Evolutionary conservation across 768 basidiomycete species (phyloP), one percentile per base, ranked within the genome.

Genomic region (Podaxis sp.): DNA sequence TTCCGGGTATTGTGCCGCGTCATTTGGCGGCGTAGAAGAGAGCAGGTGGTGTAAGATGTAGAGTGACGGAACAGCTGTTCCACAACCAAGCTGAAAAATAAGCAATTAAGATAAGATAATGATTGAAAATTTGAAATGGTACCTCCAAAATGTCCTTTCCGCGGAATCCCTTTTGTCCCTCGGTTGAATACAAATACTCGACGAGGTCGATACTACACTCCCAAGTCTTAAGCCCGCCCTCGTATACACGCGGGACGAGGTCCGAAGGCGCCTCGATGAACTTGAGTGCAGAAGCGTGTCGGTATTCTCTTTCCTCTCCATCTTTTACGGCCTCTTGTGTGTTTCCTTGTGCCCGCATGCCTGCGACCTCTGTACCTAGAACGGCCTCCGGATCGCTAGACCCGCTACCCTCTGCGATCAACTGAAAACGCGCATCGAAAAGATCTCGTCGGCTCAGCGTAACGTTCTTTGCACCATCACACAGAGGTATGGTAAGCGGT

Each of bases 161-260:
- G 36, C 67, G 59, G 49, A 76, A 69, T 39, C 69, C 70, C 30
- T 68, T 52, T 3, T 57, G 56, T 4, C 63, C 57, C 30, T 67
- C 67, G 19, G 70, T 68, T 51, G 79, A 64, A 22, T 81, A 77
- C 12, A 92, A 76, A 67, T 88, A 89, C 38, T 84, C 80, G 0
- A 91, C 92, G 2, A 99, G 79, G 73, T 99, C 96, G 13, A 95
- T 75, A 53, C 92, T 91, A 67, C 94, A 96, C 73, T 99, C 96
- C 96, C 96, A 99, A 1, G 95, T 98, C 75, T 99, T 98, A 57
- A 99, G 73, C 4, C 96, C 96, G 22, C 96, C 96, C 76, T 99
- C 96, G 67, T 99, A 99, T 0, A 95, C 81, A 1, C 95, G 89
- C 2, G 95, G 91, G 3, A 98, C 86, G 13, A 99, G 84, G 74